Percentiles rank a stretch among this genome's conserved stretches.
Conservation (phyloP, 768 basidiomycete genomes). For the Leccinellum luteum region DNA sequence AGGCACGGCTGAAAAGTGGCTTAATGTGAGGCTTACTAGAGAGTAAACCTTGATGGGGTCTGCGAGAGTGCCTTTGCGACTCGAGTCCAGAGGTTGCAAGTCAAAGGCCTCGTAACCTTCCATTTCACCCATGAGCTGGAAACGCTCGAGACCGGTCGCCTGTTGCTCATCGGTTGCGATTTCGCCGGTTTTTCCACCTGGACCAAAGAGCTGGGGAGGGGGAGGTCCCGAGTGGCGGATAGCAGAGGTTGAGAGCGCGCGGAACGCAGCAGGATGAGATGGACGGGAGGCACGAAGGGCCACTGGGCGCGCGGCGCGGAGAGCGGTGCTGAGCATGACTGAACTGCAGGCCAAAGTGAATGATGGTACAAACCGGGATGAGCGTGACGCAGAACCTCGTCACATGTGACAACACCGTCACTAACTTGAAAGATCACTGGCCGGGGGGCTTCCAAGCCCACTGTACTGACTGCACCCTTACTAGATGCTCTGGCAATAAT, state of each 20-base stretch:
- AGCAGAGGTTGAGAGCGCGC: slow-evolving; percentile 59
- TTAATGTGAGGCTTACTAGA: slow-evolving; percentile 52
- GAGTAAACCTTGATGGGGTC: slow-evolving; percentile 88
- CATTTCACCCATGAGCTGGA: slow-evolving; percentile 86
- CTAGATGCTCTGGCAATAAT: background rate
- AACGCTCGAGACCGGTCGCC: slow-evolving; percentile 94
- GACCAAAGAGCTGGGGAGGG: slow-evolving; percentile 65
- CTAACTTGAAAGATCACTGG: too few species aligned
- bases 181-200: slow-evolving; percentile 68
- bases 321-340: slow-evolving; percentile 27
- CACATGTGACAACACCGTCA: slow-evolving; percentile 17
- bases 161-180: slow-evolving; percentile 86
- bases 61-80: slow-evolving; percentile 81
- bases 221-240: slow-evolving; percentile 56
- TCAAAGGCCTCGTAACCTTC: slow-evolving; percentile 92
- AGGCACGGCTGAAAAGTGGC: background rate
- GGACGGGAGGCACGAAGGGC: slow-evolving; percentile 21
- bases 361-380: slow-evolving; percentile 27
- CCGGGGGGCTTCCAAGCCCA: too few species aligned
- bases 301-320: slow-evolving; percentile 29
- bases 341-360: slow-evolving; percentile 3
- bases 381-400: slow-evolving; percentile 26
- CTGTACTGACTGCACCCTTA: background rate
- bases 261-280: slow-evolving; percentile 33
- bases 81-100: slow-evolving; percentile 77